Percentiles rank a stretch among this genome's conserved stretches.
phyloP scores from a whole-genome alignment of 2,329 filamentous ascomycete genomes.

The Neurospora sp. region DNA sequence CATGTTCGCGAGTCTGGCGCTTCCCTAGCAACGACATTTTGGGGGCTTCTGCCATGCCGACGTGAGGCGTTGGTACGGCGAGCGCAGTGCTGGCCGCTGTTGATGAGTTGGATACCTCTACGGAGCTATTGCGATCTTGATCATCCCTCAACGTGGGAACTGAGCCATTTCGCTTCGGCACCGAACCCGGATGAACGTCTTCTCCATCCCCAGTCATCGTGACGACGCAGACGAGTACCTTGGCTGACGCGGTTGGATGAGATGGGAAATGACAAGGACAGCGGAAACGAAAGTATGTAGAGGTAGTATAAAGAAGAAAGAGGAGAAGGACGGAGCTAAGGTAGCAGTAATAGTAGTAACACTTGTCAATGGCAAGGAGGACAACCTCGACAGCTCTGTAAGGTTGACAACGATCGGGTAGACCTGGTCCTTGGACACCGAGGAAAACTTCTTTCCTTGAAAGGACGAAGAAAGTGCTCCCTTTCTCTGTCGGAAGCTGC shows the following conservation, averaged over 20 bases:
- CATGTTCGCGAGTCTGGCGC: constrained; percentile 17
- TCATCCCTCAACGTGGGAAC: not conserved
- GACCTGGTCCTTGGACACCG: constrained; percentile 4
- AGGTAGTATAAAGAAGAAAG: constrained; percentile 5
- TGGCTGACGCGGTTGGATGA: not conserved
- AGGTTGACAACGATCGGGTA: not conserved
- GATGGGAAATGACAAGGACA: not conserved
- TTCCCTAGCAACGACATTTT: constrained; percentile 12
- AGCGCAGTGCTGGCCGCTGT: not conserved
- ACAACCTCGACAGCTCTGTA: constrained; percentile 6
- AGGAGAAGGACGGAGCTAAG: constrained; percentile 1
- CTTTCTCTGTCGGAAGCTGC: not conserved
- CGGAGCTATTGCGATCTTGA: not conserved
- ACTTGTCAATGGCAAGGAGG: constrained; percentile 18
- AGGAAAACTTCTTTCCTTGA: constrained; percentile 7
- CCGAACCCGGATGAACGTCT: not conserved
- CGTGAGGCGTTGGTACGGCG: not conserved
- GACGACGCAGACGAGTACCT: not conserved
- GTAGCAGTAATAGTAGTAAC: constrained; percentile 10
- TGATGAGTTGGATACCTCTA: not conserved
- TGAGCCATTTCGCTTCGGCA: not conserved
- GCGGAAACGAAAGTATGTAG: constrained; percentile 3
- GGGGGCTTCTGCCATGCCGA: not conserved
- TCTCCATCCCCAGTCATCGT: not conserved
- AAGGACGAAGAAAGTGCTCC: constrained; percentile 4